A percentile compares a stretch with the other conserved stretches of the same genome.
These are phyloP conservation scores for Beauveria asiatica DNA, from an alignment of 2,329 filamentous ascomycete genomes.

Conservation along the genomic window DNA sequence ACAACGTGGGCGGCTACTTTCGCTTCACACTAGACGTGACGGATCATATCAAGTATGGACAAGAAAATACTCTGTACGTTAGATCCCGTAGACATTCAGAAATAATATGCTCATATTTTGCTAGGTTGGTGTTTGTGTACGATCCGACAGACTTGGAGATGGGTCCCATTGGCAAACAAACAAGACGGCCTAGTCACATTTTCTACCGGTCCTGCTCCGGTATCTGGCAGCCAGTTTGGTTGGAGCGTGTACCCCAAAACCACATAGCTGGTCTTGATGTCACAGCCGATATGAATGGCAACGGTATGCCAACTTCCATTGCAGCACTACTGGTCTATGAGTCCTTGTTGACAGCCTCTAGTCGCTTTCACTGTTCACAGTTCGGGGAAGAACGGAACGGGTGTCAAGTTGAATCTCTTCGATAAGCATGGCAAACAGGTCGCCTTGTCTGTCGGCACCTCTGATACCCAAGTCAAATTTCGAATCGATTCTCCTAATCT, in stretches of 20 bases:
- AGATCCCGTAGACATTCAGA: too few species aligned
- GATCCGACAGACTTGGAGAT: constrained; percentile 57
- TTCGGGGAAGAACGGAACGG: constrained; percentile 25
- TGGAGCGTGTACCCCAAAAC: constrained; percentile 51
- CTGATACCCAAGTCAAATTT: constrained; percentile 47
- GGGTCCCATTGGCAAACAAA: constrained; percentile 61
- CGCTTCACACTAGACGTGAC: constrained; percentile 54
- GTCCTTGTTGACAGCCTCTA: constrained; percentile 18
- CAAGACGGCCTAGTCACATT: constrained; percentile 48
- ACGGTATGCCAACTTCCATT: constrained; percentile 18
- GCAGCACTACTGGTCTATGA: not conserved
- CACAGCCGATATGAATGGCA: constrained; percentile 45
- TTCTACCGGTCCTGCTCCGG: constrained; percentile 66
- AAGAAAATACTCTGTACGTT: constrained; percentile 46
- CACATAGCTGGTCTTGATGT: constrained; percentile 53
- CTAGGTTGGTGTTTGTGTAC: constrained; percentile 51
- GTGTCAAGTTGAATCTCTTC: constrained; percentile 28
- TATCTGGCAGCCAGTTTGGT: constrained; percentile 68
- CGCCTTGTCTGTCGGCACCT: constrained; percentile 32
- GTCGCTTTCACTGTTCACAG: constrained; percentile 49
- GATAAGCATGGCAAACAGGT: constrained; percentile 31
- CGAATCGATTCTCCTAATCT: constrained; percentile 44
- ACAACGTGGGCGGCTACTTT: constrained; percentile 53
- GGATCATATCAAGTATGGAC: constrained; percentile 28
- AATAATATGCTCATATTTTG: not conserved